Percentiles rank a stretch among this genome's conserved stretches.
phyloP scores from a whole-genome alignment of 2,329 filamentous ascomycete genomes.

The Emmonsiellopsis sp. region DNA sequence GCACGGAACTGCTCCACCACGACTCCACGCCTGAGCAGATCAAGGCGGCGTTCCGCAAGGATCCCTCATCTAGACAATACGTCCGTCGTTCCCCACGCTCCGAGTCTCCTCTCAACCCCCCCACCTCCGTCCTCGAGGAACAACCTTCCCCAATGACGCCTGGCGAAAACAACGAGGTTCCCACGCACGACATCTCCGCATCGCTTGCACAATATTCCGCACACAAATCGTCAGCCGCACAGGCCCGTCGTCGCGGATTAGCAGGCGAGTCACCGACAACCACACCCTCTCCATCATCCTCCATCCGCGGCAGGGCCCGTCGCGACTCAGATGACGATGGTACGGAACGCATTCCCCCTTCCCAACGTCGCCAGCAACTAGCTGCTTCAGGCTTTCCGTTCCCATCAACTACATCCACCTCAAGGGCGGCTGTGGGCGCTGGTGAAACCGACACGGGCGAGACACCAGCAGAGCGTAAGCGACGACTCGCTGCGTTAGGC shows the following conservation, averaged over 20 bases:
- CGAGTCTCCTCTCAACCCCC: background rate
- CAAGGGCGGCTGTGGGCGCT: background rate
- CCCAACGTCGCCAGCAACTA: conserved; percentile 14
- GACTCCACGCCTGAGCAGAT: conserved; percentile 32
- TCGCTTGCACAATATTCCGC: conserved; percentile 29
- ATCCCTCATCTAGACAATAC: conserved; percentile 5
- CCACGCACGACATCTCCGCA: conserved; percentile 28
- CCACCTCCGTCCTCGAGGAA: conserved; percentile 10
- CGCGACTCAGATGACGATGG: conserved; percentile 36
- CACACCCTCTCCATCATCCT: conserved; percentile 13
- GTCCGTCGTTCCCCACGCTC: background rate
- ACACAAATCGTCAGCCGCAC: conserved; percentile 25
- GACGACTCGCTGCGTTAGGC: conserved; percentile 37
- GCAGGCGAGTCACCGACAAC: conserved; percentile 15
- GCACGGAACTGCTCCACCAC: conserved; percentile 38
- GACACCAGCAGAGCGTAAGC: conserved; percentile 38
- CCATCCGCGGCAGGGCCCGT: background rate
- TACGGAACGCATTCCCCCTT: conserved; percentile 33
- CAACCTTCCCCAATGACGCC: conserved; percentile 19
- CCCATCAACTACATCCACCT: background rate
- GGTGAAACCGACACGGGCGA: conserved; percentile 25
- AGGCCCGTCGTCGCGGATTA: conserved; percentile 30
- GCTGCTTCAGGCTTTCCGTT: background rate
- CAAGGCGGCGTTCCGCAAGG: conserved; percentile 28
- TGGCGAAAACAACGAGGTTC: conserved; percentile 16